These are phyloP conservation scores for Hygrophoropsis aurantiaca DNA, from an alignment of 768 basidiomycete genomes.

Conservation along the genomic window DNA sequence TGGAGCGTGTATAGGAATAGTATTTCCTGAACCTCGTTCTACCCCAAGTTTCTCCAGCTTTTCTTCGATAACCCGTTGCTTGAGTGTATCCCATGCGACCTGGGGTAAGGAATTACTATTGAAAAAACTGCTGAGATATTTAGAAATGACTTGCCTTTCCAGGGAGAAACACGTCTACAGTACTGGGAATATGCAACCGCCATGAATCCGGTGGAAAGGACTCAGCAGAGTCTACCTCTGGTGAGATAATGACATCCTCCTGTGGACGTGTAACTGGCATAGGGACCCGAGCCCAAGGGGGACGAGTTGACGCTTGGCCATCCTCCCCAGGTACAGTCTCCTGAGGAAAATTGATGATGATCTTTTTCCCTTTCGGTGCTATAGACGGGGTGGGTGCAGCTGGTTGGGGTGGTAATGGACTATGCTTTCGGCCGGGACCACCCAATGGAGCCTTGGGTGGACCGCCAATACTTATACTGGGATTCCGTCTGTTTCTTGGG, in stretches of 20 bases:
- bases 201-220: constrained; percentile 65
- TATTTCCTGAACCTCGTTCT: constrained; percentile 55
- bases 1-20: constrained; percentile 64
- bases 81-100: constrained; percentile 75
- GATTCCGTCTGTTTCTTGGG: constrained; percentile 63
- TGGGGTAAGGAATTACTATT: constrained; percentile 26
- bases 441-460: constrained; percentile 87
- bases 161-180: constrained; percentile 80
- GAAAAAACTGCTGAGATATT: constrained; percentile 6
- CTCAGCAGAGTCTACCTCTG: constrained; percentile 47
- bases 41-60: constrained; percentile 81
- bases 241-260: constrained; percentile 21
- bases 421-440: constrained; percentile 75
- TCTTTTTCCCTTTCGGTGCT: constrained; percentile 58
- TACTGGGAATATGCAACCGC: constrained; percentile 57
- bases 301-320: constrained; percentile 40
- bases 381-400: constrained; percentile 27
- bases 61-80: constrained; percentile 72
- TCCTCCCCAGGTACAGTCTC: constrained; percentile 48
- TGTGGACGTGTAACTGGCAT: constrained; percentile 38
- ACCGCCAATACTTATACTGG: constrained; percentile 71
- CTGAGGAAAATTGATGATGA: constrained; percentile 69
- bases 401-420: constrained; percentile 50
- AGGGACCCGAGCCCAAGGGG: constrained; percentile 64
- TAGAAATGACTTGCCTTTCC: constrained; percentile 56